Conservation (phyloP, 306 rosid species). For the Calophaca sinica region DNA sequence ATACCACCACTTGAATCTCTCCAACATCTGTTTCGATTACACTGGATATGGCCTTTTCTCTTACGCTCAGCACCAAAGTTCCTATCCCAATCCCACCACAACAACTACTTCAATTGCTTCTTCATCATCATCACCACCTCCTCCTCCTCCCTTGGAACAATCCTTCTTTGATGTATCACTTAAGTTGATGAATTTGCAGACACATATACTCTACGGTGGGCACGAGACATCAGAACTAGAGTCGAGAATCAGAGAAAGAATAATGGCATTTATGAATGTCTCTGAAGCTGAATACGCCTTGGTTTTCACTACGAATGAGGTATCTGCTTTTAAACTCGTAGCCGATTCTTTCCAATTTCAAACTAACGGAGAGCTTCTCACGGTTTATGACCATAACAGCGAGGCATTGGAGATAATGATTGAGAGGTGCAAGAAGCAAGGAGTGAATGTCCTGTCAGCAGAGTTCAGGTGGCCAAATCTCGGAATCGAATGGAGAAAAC, state of each 20-base stretch:
- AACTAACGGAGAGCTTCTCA: slow-evolving; percentile 65
- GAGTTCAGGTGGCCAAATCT: slow-evolving; percentile 74
- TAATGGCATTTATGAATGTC: slow-evolving; percentile 81
- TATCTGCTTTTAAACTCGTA: slow-evolving; percentile 72
- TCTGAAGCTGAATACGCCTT: slow-evolving; percentile 72
- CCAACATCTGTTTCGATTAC: slow-evolving; percentile 80
- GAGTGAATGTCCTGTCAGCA: slow-evolving; percentile 61
- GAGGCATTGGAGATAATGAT: slow-evolving; percentile 76
- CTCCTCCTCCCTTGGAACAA: slow-evolving; percentile 40
- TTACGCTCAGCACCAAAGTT: slow-evolving; percentile 46
- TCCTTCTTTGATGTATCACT: slow-evolving; percentile 62
- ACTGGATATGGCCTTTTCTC: slow-evolving; percentile 86
- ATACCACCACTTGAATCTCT: slow-evolving; percentile 67
- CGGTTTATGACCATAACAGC: slow-evolving; percentile 70
- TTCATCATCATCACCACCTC: slow-evolving; percentile 50
- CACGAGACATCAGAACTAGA: slow-evolving; percentile 69
- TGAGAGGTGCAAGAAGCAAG: slow-evolving; percentile 67
- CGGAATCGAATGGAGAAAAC: slow-evolving; percentile 51
- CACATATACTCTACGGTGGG: slow-evolving; percentile 60
- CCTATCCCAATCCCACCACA: background rate
- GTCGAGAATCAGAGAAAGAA: slow-evolving; percentile 55
- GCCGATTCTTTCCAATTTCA: slow-evolving; percentile 81
- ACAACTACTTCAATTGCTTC: slow-evolving; percentile 25
- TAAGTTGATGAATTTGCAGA: slow-evolving; percentile 67
- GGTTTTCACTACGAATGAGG: slow-evolving; percentile 80